A percentile compares a stretch with the other conserved stretches of the same genome.
These are phyloP conservation scores for Penicillium sp. DNA, from an alignment of 2,329 filamentous ascomycete species.

Conservation along the genomic window DNA sequence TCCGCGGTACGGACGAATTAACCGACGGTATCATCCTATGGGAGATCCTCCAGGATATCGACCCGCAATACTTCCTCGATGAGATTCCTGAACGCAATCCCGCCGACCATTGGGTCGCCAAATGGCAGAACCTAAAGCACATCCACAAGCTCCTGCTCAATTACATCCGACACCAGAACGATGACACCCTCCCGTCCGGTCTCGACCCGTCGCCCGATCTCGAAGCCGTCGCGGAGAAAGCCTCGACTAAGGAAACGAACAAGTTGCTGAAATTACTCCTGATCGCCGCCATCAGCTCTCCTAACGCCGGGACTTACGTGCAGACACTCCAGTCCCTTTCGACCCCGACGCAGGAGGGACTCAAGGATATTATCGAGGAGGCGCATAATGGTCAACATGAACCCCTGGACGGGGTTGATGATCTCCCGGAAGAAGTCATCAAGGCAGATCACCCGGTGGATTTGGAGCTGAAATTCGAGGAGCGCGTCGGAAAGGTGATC, in stretches of 20 bases:
- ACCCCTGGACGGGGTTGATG: constrained; percentile 39
- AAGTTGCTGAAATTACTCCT: constrained; percentile 66
- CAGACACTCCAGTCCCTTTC: constrained; percentile 48
- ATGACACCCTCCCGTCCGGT: constrained; percentile 45
- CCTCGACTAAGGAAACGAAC: constrained; percentile 46
- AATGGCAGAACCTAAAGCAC: constrained; percentile 53
- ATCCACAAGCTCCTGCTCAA: constrained; percentile 49
- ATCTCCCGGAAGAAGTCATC: constrained; percentile 37
- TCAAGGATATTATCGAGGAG: constrained; percentile 52
- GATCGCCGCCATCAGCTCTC: constrained; percentile 63
- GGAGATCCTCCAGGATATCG: constrained; percentile 53
- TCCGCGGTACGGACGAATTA: constrained; percentile 45
- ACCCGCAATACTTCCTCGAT: constrained; percentile 51
- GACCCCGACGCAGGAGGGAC: constrained; percentile 46
- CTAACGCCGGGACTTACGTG: constrained; percentile 59
- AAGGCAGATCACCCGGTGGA: constrained; percentile 44
- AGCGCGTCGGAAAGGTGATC: constrained; percentile 51
- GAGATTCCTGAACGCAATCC: constrained; percentile 49
- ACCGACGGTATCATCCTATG: constrained; percentile 50
- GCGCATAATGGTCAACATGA: constrained; percentile 46
- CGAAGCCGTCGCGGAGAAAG: constrained; percentile 49
- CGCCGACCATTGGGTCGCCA: constrained; percentile 50
- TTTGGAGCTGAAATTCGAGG: constrained; percentile 51
- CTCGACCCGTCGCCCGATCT: constrained; percentile 49
- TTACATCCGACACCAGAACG: constrained; percentile 50